Base-by-base conservation (phyloP, 805 yeast species). In the Candida tallmaniae region DNA sequence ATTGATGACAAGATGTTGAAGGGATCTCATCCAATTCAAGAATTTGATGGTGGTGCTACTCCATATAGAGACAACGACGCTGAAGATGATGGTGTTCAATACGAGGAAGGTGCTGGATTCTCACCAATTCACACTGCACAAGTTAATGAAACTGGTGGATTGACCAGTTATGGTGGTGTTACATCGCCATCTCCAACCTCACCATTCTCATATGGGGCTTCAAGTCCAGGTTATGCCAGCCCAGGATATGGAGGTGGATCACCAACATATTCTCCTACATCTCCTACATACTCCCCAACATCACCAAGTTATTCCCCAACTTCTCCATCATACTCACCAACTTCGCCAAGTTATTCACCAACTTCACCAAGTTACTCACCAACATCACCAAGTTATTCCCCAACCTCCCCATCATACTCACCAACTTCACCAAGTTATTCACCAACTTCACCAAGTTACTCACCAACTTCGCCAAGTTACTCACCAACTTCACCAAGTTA, bases 111-210 rank as follows among this genome's bases (percentile, higher is more conserved):
- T 44, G 78, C 82, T 23, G 86, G 85, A 50, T 93, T 93, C 71
- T 93, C 98, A 31, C 98, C 98, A 36, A 71, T 93, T 57, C 93
- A 88, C 41, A 78, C 96, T 21, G 95, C 96, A 47, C 74, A 80
- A 35, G 74, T 75, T 29, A 88, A 83, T 39, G 87, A 80, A 38
- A 70, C 80, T 21, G 95, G 95, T 37, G 94, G 94, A 5, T 82
- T 87, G 48, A 85, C 95, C 7, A 88, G 86, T 41, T 87, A 87
- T 52, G 89, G 93, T 42, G 95, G 95, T 34, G 68, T 71, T 12
- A 56, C 69, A 4, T 56, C 70, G 32, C 69, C 70, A 22, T 55
- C 69, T n/a, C 74, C 78, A 14, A 68, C 78, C 2, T 73, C 80
- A 2, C 80, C 81, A 46, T 72, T 71, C 56, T 74, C 82, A 13